These are phyloP conservation scores for Metschnikowia cerradonensis DNA, from an alignment of 805 yeast genomes.

Conservation along the genomic window DNA sequence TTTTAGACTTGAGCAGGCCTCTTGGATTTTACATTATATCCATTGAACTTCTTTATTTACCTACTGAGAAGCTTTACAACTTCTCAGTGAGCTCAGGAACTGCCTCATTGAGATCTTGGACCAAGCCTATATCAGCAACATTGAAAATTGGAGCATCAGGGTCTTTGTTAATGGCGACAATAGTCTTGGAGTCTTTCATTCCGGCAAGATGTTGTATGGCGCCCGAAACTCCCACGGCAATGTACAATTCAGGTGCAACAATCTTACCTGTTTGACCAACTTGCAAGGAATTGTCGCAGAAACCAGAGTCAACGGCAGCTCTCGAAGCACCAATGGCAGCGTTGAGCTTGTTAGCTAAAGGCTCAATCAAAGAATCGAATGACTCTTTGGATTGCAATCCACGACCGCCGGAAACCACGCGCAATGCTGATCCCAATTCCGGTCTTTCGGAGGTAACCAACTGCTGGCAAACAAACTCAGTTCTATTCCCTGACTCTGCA, in stretches of 20 bases:
- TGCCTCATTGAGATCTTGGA: conserved; percentile 80
- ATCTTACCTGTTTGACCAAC: conserved; percentile 98
- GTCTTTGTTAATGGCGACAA: conserved; percentile 93
- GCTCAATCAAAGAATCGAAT: conserved; percentile 71
- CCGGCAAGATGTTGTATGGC: conserved; percentile 99
- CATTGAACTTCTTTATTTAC: neutral
- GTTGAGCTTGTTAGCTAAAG: conserved; percentile 75
- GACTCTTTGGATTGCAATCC: conserved; percentile 88
- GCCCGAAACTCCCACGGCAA: conserved; percentile 93
- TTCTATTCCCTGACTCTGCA: conserved; percentile 33
- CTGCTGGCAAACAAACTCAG: conserved; percentile 73
- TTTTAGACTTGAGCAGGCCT: neutral
- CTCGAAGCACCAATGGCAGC: conserved; percentile 98
- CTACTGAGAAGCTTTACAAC: conserved; percentile 30
- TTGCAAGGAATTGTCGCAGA: conserved; percentile 92
- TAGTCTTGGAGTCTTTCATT: conserved; percentile 91
- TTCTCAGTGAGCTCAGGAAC: conserved; percentile 89
- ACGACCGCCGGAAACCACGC: conserved; percentile 89
- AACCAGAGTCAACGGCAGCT: conserved; percentile 96
- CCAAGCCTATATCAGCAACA: conserved; percentile 83
- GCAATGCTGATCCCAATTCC: conserved; percentile 78
- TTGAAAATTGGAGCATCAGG: conserved; percentile 92
- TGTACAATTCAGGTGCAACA: conserved; percentile 91
- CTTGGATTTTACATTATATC: neutral
- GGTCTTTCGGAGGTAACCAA: conserved; percentile 81